Evolutionary conservation across 306 rosid species (phyloP).

Genomic region (Casuarina cunninghamiana): DNA sequence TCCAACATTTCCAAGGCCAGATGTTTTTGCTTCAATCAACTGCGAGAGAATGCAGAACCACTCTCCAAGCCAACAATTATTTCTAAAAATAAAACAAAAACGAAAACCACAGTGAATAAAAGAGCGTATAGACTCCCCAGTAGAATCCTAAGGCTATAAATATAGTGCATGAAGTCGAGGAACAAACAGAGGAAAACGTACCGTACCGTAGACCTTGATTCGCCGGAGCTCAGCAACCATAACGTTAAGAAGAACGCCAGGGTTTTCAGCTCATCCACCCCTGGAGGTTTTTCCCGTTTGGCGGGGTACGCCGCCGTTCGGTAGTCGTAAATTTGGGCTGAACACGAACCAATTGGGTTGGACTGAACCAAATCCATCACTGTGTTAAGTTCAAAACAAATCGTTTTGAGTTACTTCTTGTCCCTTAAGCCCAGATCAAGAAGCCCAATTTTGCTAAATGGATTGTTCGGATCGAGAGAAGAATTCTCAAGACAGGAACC

Average conservation of each 20-base stretch:
- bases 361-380: not conserved
- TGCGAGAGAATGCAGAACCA: not conserved
- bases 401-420: not conserved
- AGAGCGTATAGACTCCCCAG: not conserved
- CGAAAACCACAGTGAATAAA: not conserved
- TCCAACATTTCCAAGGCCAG: conserved; percentile 48
- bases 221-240: not conserved
- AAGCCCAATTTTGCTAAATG: not conserved
- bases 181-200: no score
- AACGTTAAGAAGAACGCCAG: not conserved
- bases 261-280: not conserved
- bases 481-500: not conserved
- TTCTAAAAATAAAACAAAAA: not conserved
- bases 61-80: not conserved
- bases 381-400: not conserved
- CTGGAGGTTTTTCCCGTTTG: not conserved
- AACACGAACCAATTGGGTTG: not conserved
- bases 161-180: not conserved
- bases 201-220: not conserved
- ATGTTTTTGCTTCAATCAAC: not conserved
- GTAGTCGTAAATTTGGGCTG: not conserved
- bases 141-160: not conserved
- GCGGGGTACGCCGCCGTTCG: not conserved
- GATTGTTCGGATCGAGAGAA: not conserved
- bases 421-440: not conserved